Conservation (phyloP, 805 yeast genomes). For the Barnettozyma salicaria region DNA sequence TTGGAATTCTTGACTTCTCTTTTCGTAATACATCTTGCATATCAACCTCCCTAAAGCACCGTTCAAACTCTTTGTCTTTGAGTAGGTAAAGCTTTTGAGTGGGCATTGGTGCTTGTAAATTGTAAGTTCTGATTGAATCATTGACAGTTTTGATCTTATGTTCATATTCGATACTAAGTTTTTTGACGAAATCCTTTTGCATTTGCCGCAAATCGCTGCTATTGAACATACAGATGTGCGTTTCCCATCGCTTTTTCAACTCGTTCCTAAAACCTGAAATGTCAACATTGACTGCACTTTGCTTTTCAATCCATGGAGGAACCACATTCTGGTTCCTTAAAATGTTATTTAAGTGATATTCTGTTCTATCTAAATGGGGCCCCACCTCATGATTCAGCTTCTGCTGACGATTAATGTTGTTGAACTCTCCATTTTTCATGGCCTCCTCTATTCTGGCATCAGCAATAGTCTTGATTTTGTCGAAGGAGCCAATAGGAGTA, state of each 20-base stretch:
- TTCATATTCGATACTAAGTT: constrained; percentile 21
- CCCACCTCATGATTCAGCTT: constrained; percentile 41
- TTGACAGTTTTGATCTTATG: constrained; percentile 37
- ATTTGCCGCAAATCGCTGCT: constrained; percentile 10
- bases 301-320: constrained; percentile 90
- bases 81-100: constrained; percentile 51
- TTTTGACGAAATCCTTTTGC: constrained; percentile 14
- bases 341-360: constrained; percentile 74
- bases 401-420: constrained; percentile 57
- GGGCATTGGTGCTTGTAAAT: constrained; percentile 56
- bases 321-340: constrained; percentile 67
- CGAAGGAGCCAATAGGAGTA: constrained; percentile 34
- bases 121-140: constrained; percentile 48
- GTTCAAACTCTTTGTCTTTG: constrained; percentile 37
- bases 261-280: constrained; percentile 42
- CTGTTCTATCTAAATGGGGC: constrained; percentile 61
- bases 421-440: constrained; percentile 61
- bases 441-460: constrained; percentile 75
- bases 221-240: constrained; percentile 12
- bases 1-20: background rate
- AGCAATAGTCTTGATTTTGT: constrained; percentile 57
- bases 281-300: constrained; percentile 46
- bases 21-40: constrained; percentile 12
- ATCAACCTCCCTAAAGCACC: constrained; percentile 32
- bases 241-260: constrained; percentile 37